phyloP scores from a whole-genome alignment of 2,329 filamentous ascomycete species.

The Calonectria naviculata region DNA sequence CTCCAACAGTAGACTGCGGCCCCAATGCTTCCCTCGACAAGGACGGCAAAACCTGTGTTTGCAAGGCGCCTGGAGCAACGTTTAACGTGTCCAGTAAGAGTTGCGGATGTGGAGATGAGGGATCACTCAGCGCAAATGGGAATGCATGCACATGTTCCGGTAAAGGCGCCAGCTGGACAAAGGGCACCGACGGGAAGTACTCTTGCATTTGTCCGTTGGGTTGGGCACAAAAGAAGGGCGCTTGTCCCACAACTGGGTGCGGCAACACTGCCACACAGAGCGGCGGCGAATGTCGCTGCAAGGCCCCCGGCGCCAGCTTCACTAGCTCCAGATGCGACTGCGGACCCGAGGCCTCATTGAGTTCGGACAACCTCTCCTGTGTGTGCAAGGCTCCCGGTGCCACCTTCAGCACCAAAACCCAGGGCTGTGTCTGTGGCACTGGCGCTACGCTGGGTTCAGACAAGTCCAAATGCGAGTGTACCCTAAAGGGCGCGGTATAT shows the following conservation, averaged over 20 bases:
- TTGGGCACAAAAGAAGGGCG: not conserved
- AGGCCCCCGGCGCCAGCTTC: not conserved
- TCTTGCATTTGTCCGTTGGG: not conserved
- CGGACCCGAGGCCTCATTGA: not conserved
- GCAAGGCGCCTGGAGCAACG: too few species aligned
- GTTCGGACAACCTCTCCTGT: not conserved
- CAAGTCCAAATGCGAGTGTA: not conserved
- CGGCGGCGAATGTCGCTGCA: not conserved
- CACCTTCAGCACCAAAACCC: not conserved
- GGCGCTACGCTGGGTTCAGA: not conserved
- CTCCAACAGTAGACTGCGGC: not conserved
- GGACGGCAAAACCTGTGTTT: not conserved
- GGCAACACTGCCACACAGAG: too few species aligned
- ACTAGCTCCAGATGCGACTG: not conserved
- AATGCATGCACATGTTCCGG: not conserved
- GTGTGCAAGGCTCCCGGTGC: not conserved
- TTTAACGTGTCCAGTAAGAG: not conserved
- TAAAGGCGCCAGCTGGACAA: not conserved
- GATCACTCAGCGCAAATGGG: not conserved
- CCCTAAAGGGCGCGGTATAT: not conserved
- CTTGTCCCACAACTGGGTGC: not conserved
- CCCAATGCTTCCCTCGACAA: not conserved
- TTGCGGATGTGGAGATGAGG: not conserved
- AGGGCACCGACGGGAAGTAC: not conserved
- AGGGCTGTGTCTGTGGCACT: not conserved